phyloP scores from a whole-genome alignment of 106 monocot genomes.

The Cymbidium sinense region DNA sequence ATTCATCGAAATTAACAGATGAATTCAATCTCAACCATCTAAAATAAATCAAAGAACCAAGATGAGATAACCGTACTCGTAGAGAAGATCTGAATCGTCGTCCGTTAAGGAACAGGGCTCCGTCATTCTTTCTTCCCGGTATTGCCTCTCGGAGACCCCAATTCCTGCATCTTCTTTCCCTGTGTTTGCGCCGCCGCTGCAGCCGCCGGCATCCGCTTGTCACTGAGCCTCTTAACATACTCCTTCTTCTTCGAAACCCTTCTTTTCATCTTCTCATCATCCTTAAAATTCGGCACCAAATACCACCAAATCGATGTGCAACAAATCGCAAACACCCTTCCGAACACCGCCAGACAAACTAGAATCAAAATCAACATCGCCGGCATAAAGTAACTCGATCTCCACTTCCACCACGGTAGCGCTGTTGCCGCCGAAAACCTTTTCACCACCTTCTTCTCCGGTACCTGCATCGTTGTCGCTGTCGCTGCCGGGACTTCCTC shows the following conservation, averaged over 20 bases:
- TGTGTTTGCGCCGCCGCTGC: not conserved
- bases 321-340: slow-evolving; percentile 51
- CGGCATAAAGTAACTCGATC: slow-evolving; percentile 15
- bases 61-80: not conserved
- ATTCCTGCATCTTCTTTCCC: not conserved
- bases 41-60: not conserved
- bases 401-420: slow-evolving; percentile 8
- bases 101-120: no score
- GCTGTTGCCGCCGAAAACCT: not conserved
- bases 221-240: not conserved
- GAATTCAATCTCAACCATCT: not conserved
- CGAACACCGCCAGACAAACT: slow-evolving; percentile 37
- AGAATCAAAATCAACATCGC: slow-evolving; percentile 36
- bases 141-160: not conserved
- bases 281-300: slow-evolving; percentile 21
- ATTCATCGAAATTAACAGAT: not conserved
- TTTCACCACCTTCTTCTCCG: not conserved
- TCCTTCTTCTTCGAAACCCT: not conserved
- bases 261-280: not conserved
- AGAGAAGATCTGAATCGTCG: not conserved
- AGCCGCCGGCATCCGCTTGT: not conserved
- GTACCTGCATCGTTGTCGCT: not conserved
- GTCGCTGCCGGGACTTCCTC: not conserved
- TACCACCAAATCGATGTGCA: slow-evolving; percentile 62
- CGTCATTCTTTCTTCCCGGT: not conserved